Conservation (phyloP, 208 protist genomes). For the Acanthamoeba healyi region DNA sequence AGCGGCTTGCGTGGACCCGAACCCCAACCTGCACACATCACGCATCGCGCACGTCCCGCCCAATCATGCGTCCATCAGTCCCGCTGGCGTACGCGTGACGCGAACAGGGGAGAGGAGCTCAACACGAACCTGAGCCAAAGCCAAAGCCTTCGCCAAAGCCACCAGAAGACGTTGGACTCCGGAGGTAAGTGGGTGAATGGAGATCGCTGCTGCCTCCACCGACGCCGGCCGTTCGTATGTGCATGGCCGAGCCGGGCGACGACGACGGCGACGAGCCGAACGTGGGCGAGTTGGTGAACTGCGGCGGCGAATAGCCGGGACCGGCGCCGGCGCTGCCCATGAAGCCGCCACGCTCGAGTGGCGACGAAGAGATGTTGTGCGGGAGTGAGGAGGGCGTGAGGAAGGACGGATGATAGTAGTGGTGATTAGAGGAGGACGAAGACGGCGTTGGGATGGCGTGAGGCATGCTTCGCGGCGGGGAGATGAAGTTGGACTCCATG, state of each 20-base stretch:
- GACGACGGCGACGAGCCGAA: slow-evolving; percentile 26
- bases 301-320: background rate
- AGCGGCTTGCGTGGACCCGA: slow-evolving; percentile 35
- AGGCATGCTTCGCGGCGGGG: background rate
- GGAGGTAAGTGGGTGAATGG: background rate
- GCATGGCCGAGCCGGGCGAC: slow-evolving; percentile 7
- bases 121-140: background rate
- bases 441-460: background rate
- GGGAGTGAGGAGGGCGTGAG: slow-evolving; percentile 36
- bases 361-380: background rate
- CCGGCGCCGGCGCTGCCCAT: background rate
- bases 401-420: slow-evolving; percentile 46
- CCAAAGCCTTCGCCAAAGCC: slow-evolving; percentile 43
- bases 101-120: background rate
- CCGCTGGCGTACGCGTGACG: too few species aligned
- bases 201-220: background rate
- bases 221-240: background rate
- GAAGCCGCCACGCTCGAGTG: background rate
- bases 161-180: slow-evolving; percentile 13
- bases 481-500: slow-evolving; percentile 6
- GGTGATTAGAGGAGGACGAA: background rate
- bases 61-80: too few species aligned
- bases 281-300: background rate
- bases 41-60: too few species aligned
- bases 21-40: slow-evolving; percentile 3